These are phyloP conservation scores for Chaetomiaceae sp. DNA, from an alignment of 2,329 filamentous ascomycete genomes.

Conservation along the genomic window DNA sequence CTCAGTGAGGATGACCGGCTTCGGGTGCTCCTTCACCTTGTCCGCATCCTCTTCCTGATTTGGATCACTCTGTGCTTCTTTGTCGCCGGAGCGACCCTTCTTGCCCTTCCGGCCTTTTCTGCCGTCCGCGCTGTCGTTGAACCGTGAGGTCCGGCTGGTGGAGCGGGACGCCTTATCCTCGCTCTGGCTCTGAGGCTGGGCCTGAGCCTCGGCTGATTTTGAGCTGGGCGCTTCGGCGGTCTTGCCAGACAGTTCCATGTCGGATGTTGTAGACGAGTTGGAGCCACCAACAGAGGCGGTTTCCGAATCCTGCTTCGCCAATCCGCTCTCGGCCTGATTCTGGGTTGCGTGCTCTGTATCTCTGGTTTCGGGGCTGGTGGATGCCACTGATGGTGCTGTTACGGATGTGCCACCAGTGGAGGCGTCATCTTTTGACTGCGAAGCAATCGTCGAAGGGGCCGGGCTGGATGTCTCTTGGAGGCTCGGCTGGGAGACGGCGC, in stretches of 20 bases:
- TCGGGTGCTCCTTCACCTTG: conserved; percentile 53
- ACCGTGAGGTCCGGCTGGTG: conserved; percentile 60
- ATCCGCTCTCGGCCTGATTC: conserved; percentile 23
- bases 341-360: conserved; percentile 28
- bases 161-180: conserved; percentile 45
- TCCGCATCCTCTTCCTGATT: conserved; percentile 47
- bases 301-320: conserved; percentile 30
- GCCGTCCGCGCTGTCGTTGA: conserved; percentile 62
- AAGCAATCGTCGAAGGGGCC: conserved; percentile 33
- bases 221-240: conserved; percentile 17
- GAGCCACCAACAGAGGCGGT: conserved; percentile 27
- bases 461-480: conserved; percentile 29
- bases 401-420: conserved; percentile 34
- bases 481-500: conserved; percentile 44
- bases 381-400: conserved; percentile 36
- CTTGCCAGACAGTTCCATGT: conserved; percentile 29
- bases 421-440: conserved; percentile 34
- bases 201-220: conserved; percentile 18
- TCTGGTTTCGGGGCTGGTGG: conserved; percentile 34
- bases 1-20: conserved; percentile 63
- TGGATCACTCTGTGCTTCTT: conserved; percentile 50
- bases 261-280: conserved; percentile 34
- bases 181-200: conserved; percentile 9
- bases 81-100: conserved; percentile 51
- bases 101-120: conserved; percentile 62